Percentiles rank a stretch among this genome's conserved stretches.
Conservation (phyloP, 257 asterid genomes). For the Leptodermis oblonga region DNA sequence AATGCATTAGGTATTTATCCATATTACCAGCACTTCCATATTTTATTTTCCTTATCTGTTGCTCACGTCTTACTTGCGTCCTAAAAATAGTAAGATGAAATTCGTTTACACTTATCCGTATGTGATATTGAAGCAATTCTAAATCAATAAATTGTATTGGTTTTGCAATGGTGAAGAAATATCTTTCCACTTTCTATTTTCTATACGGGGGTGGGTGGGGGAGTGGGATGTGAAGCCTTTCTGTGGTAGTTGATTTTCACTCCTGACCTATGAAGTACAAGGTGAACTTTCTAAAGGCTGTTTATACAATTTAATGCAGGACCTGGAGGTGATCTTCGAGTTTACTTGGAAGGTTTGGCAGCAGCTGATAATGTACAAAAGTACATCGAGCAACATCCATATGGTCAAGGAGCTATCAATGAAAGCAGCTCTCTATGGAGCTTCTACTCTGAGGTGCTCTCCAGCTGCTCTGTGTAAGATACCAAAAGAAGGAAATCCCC, state of each 20-base stretch:
- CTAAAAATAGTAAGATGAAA: background rate
- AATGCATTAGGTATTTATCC: conserved; percentile 53
- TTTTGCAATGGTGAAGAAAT: background rate
- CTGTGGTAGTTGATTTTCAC: background rate
- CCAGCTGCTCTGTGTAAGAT: conserved; percentile 22
- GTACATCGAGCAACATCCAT: conserved; percentile 62
- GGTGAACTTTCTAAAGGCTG: background rate
- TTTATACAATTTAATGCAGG: conserved; percentile 20
- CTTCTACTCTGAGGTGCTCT: conserved; percentile 61
- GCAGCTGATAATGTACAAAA: conserved; percentile 42
- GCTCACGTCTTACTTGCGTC: background rate
- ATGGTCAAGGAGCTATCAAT: conserved; percentile 68
- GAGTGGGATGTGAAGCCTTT: background rate
- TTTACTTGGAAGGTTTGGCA: conserved; percentile 62
- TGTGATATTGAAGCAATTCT: background rate
- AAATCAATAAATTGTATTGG: background rate
- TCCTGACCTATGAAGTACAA: background rate
- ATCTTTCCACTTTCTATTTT: background rate
- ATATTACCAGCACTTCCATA: background rate
- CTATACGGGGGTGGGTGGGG: background rate
- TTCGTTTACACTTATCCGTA: background rate
- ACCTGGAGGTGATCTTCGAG: conserved; percentile 74
- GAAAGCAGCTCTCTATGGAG: conserved; percentile 50
- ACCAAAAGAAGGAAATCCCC: background rate
- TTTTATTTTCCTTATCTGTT: background rate